Conservation (phyloP, 805 yeast species). For the Yamadazyma takamatsuzukensis region DNA sequence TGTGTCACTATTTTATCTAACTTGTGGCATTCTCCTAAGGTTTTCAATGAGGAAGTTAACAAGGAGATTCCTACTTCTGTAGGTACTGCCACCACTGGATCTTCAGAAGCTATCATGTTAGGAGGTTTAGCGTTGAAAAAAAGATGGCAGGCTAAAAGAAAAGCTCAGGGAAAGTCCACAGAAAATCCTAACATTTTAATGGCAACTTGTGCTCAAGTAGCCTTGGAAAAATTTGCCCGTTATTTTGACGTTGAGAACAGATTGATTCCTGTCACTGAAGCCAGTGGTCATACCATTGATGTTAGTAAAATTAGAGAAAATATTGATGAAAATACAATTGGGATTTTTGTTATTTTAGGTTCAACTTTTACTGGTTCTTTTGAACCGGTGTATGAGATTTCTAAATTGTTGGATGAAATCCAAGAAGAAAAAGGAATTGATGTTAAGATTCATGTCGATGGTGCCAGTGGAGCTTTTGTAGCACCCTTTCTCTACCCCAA, state of each 20-base stretch:
- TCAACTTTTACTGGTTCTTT: slow-evolving; percentile 93
- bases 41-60: slow-evolving; percentile 18
- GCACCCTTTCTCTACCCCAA: slow-evolving; percentile 83
- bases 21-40: slow-evolving; percentile 71
- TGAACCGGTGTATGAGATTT: slow-evolving; percentile 66
- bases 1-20: slow-evolving; percentile 77
- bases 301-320: slow-evolving; percentile 53
- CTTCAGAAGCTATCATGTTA: slow-evolving; percentile 89
- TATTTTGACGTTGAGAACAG: slow-evolving; percentile 90
- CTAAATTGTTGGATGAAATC: slow-evolving; percentile 63
- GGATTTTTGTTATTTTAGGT: slow-evolving; percentile 83
- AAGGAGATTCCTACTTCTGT: slow-evolving; percentile 42
- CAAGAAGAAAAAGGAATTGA: slow-evolving; percentile 63
- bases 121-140: slow-evolving; percentile 94
- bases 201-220: slow-evolving; percentile 94
- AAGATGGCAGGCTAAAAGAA: slow-evolving; percentile 72
- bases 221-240: slow-evolving; percentile 89
- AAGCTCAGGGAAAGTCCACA: slow-evolving; percentile 53
- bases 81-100: slow-evolving; percentile 92
- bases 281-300: slow-evolving; percentile 65
- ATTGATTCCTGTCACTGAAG: slow-evolving; percentile 60
- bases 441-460: slow-evolving; percentile 89
- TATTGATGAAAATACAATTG: slow-evolving; percentile 90
- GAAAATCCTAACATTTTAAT: slow-evolving; percentile 79
- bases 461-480: slow-evolving; percentile 86